phyloP scores from a whole-genome alignment of 495 filamentous ascomycete species.

The Penicillium goetzii region DNA sequence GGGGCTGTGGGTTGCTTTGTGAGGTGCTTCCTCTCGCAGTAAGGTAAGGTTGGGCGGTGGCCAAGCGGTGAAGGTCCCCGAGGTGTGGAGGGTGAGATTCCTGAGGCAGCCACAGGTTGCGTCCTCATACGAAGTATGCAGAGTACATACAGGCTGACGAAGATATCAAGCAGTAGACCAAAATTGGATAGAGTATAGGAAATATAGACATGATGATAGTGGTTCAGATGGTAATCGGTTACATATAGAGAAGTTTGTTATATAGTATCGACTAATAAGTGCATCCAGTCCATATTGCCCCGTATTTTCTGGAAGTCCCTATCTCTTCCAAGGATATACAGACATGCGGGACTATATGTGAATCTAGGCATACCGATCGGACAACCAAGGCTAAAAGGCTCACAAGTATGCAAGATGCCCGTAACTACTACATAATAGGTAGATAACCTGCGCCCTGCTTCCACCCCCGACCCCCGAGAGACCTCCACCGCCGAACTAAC shows the following conservation, averaged over 20 bases:
- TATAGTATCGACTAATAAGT: background rate
- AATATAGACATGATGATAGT: background rate
- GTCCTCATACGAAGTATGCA: background rate
- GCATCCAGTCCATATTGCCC: background rate
- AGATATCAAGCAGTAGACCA: background rate
- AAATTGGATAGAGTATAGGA: background rate
- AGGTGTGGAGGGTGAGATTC: background rate
- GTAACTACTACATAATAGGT: too few relatives aligned
- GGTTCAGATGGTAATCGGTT: background rate
- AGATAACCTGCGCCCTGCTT: too few relatives aligned
- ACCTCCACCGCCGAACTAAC: background rate
- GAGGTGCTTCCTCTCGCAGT: conserved; percentile 9
- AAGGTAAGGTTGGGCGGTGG: conserved; percentile 11
- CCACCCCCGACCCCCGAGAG: background rate
- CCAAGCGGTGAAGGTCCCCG: conserved; percentile 27
- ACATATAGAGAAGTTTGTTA: background rate
- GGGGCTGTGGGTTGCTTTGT: conserved; percentile 2
- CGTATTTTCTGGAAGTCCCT: background rate
- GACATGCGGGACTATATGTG: background rate
- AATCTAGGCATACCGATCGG: background rate
- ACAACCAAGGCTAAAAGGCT: background rate
- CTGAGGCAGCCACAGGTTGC: background rate
- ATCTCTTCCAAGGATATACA: background rate
- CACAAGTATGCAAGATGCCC: background rate
- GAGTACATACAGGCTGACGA: background rate